These are phyloP conservation scores for Phytophthora constricta DNA, from an alignment of 352 stramenopile species.

Conservation along the genomic window DNA sequence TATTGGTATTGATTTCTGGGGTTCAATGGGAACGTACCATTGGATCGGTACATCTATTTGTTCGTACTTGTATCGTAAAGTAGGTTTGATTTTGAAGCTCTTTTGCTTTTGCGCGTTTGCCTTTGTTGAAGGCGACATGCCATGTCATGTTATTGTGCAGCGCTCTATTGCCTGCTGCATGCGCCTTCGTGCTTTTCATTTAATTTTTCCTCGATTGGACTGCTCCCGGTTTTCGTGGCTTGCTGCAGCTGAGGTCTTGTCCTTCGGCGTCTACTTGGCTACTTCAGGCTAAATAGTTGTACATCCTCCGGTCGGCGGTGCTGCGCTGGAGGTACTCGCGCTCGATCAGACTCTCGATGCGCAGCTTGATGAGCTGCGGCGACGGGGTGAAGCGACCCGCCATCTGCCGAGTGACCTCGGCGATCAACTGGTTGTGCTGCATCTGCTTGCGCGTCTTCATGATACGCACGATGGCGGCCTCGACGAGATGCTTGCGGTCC, in stretches of 20 bases:
- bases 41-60: too few relatives aligned
- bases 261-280: neutral
- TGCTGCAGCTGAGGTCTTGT: neutral
- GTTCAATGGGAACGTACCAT: too few relatives aligned
- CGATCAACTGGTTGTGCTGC: slow-evolving; percentile 92
- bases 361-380: slow-evolving; percentile 97
- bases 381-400: slow-evolving; percentile 93
- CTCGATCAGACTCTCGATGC: slow-evolving; percentile 99
- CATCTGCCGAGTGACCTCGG: slow-evolving; percentile 90
- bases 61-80: too few relatives aligned
- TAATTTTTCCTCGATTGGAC: too few relatives aligned
- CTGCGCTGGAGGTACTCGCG: slow-evolving; percentile 98
- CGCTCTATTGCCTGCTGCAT: too few relatives aligned
- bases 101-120: too few relatives aligned
- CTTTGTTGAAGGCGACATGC: too few relatives aligned
- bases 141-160: too few relatives aligned
- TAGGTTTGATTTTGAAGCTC: too few relatives aligned
- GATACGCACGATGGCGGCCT: slow-evolving; percentile 95
- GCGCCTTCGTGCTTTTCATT: too few relatives aligned
- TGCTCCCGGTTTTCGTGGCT: too few relatives aligned
- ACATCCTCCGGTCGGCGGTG: slow-evolving; percentile 92
- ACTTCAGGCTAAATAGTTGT: slow-evolving; percentile 97
- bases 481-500: slow-evolving; percentile 95
- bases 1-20: too few relatives aligned
- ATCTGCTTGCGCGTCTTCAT: slow-evolving; percentile 96